These are phyloP conservation scores for Zizania latifolia DNA, from an alignment of 176 grass and related monocot genomes.

Conservation along the genomic window DNA sequence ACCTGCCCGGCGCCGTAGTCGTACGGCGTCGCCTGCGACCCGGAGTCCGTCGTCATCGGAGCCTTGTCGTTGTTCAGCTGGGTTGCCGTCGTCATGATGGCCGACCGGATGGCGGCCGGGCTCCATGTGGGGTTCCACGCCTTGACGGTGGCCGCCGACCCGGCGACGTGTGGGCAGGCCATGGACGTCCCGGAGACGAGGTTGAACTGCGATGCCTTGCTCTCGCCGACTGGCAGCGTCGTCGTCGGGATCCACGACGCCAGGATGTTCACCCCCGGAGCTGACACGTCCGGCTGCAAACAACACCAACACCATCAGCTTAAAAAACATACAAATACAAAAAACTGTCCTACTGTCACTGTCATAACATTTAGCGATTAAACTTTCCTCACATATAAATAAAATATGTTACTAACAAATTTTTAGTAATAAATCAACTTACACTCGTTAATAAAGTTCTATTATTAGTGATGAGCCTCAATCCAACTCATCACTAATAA, in stretches of 20 bases:
- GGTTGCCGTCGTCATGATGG: conserved; percentile 85
- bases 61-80: conserved; percentile 47
- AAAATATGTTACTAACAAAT: too few relatives aligned
- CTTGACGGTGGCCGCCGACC: conserved; percentile 55
- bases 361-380: too few relatives aligned
- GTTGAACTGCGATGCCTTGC: conserved; percentile 65
- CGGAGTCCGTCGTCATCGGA: conserved; percentile 40
- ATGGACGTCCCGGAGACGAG: conserved; percentile 86
- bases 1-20: conserved; percentile 74
- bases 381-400: too few relatives aligned
- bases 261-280: conserved; percentile 86
- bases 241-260: conserved; percentile 69
- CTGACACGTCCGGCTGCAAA: conserved; percentile 65
- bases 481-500: too few relatives aligned
- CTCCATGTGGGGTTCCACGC: conserved; percentile 88
- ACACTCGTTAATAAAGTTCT: too few relatives aligned
- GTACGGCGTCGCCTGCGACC: conserved; percentile 53
- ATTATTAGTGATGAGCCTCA: too few relatives aligned
- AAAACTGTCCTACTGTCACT: too few relatives aligned
- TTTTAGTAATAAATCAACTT: too few relatives aligned
- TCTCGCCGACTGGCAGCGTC: conserved; percentile 51
- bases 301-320: not conserved
- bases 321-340: not conserved
- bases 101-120: conserved; percentile 68
- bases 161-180: conserved; percentile 80